Evolutionary conservation across 2,329 filamentous ascomycete genomes (phyloP), one percentile per base, ranked within the genome.

Genomic region (Colletotrichum sansevieriae): DNA sequence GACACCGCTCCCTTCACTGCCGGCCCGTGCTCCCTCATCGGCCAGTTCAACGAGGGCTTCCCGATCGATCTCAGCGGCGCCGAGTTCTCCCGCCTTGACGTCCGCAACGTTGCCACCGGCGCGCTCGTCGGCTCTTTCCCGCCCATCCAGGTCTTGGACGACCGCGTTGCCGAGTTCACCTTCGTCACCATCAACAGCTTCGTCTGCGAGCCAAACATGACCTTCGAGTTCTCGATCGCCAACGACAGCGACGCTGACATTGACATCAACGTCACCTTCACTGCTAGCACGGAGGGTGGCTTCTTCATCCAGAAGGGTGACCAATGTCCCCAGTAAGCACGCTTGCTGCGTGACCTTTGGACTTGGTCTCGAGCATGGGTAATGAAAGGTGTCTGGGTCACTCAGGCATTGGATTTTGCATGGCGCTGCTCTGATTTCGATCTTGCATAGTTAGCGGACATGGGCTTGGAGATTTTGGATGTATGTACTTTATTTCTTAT

Each of bases 131-230:
- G 65, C n/a, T 65, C 62, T 4, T 68, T 68, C 49, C 52, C 52
- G 13, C 65, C 65, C 15, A 62, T 68, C 10, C 10, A 60, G 52
- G 61, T 68, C 39, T 49, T 22, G 39, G 11, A 43, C 13, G n/a
- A 49, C 18, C 37, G 13, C 39, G 65, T 68, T 4, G 55, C 49
- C 20, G 47, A 55, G 47, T 47, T 46, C 4, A 60, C 62, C 0
- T n/a, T 55, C 15, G 61, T 51, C 22, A 49, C 63, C 39, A 29
- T 68, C 47, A 68, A 68, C 62, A 68, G 65, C 62, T 68, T 68
- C 46, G 15, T 37, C 13, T 68, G 65, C 62, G 1, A 25, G 3
- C 37, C 44, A 4, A 41, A 51, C 39, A 33, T 65, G 33, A 35
- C n/a, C 13, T 68, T 68, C 25, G 47, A 49, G 54, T 68, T 68